A percentile compares a stretch with the other conserved stretches of the same genome.
Conservation (phyloP, 108 stramenopile genomes). For the Nitzschia sp. region DNA sequence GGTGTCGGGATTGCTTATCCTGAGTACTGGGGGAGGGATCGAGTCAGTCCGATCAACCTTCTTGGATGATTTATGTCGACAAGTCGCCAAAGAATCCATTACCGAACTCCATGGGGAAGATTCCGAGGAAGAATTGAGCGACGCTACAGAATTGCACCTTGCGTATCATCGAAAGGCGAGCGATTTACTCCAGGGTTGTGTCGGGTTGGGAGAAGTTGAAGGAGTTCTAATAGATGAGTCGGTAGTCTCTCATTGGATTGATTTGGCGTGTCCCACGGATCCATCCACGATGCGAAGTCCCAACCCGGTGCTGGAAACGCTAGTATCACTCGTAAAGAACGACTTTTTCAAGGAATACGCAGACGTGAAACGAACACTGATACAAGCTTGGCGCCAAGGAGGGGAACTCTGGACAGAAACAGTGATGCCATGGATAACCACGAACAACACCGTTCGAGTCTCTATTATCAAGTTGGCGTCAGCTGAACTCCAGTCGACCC, state of each 20-base stretch:
- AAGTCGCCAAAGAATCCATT: constrained; percentile 35
- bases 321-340: constrained; percentile 28
- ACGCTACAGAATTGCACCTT: neutral
- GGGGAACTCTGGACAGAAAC: constrained; percentile 45
- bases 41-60: constrained; percentile 36
- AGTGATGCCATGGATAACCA: constrained; percentile 25
- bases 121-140: neutral
- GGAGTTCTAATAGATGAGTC: constrained; percentile 28
- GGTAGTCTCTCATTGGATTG: constrained; percentile 48
- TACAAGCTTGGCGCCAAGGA: constrained; percentile 59
- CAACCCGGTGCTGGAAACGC: constrained; percentile 50
- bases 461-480: constrained; percentile 3
- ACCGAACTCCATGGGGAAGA: constrained; percentile 1
- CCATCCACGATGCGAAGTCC: neutral
- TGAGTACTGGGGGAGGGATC: constrained; percentile 1
- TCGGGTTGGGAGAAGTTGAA: constrained; percentile 36
- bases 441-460: neutral
- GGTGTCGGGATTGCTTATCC: constrained; percentile 1
- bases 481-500: constrained; percentile 4
- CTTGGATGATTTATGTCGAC: constrained; percentile 58
- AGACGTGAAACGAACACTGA: constrained; percentile 22
- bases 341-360: neutral
- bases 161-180: neutral
- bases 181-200: constrained; percentile 49
- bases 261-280: constrained; percentile 33